Evolutionary conservation across 2,329 filamentous ascomycete genomes (phyloP).

Genomic region (Ophiostoma populinum): DNA sequence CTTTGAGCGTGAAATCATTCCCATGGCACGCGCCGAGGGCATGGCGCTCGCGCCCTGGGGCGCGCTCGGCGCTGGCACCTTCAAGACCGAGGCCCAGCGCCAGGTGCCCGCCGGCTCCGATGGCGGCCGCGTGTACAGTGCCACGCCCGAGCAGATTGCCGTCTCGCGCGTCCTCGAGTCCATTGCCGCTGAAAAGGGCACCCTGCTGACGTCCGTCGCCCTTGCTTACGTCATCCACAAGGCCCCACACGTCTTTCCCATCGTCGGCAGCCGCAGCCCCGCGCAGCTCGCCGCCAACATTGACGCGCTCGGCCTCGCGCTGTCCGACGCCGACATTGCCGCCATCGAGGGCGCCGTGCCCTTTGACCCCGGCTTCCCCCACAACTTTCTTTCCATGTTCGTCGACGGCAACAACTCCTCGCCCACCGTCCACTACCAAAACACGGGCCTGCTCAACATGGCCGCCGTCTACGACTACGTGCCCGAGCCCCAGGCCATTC

Average conservation of each 20-base stretch:
- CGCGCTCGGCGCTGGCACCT: conserved; percentile 25
- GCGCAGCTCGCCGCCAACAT: conserved; percentile 56
- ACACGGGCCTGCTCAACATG: conserved; percentile 27
- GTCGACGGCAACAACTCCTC: conserved; percentile 19
- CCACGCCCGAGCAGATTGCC: conserved; percentile 35
- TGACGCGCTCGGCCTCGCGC: conserved; percentile 41
- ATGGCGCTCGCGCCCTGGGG: conserved; percentile 37
- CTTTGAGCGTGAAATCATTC: conserved; percentile 52
- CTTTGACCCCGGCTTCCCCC: conserved; percentile 52
- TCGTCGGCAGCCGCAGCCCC: conserved; percentile 52
- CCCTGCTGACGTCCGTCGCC: conserved; percentile 32
- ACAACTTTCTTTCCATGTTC: conserved; percentile 42
- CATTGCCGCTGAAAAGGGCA: conserved; percentile 28
- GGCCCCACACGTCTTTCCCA: conserved; percentile 54
- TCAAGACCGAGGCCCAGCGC: conserved; percentile 19
- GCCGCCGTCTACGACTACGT: conserved; percentile 35
- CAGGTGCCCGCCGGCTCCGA: conserved; percentile 7
- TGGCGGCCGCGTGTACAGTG: conserved; percentile 22
- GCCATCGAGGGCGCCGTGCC: conserved; percentile 44
- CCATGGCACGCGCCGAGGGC: conserved; percentile 44
- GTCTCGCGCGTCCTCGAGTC: conserved; percentile 29
- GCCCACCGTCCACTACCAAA: conserved; percentile 19
- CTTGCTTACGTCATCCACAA: conserved; percentile 61
- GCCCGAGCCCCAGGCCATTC: conserved; percentile 24
- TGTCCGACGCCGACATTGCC: conserved; percentile 44